Evolutionary conservation across 2,329 filamentous ascomycete species (phyloP).

Genomic region (Cytospora piceae): DNA sequence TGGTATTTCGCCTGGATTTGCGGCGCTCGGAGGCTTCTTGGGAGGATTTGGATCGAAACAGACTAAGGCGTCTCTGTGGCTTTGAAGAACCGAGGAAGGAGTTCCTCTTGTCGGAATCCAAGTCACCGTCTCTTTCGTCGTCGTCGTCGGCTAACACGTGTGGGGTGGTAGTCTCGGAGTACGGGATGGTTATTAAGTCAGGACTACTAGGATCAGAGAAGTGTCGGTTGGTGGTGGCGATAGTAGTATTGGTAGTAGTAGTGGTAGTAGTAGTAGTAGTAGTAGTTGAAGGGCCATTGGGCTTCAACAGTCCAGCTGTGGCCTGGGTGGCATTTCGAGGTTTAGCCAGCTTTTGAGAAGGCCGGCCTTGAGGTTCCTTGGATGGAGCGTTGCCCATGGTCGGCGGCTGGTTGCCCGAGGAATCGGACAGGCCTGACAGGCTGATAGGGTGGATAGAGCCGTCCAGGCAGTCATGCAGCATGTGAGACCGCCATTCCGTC

Average conservation of each 20-base stretch:
- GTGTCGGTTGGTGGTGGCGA: neutral
- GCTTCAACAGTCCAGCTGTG: constrained; percentile 11
- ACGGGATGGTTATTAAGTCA: constrained; percentile 27
- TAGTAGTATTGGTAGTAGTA: neutral
- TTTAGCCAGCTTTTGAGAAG: constrained; percentile 29
- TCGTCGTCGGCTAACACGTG: constrained; percentile 13
- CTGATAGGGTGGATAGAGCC: constrained; percentile 11
- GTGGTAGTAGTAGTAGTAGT: neutral
- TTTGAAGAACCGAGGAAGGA: constrained; percentile 23
- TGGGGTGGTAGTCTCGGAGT: constrained; percentile 21
- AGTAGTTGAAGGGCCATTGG: constrained; percentile 11
- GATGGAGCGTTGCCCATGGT: constrained; percentile 30
- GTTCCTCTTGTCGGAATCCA: constrained; percentile 19
- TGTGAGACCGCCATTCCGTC: constrained; percentile 27
- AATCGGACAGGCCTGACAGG: constrained; percentile 5
- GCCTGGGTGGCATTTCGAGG: constrained; percentile 18
- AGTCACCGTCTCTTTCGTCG: constrained; percentile 33
- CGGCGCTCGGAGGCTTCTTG: constrained; percentile 35
- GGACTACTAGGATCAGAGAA: constrained; percentile 10
- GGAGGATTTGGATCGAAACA: constrained; percentile 45
- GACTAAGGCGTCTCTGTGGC: constrained; percentile 46
- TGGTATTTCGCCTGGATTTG: constrained; percentile 37
- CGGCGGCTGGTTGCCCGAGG: constrained; percentile 17
- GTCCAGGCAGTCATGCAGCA: constrained; percentile 19
- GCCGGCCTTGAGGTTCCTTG: constrained; percentile 25